These are phyloP conservation scores for Lyophyllum semitale DNA, from an alignment of 768 basidiomycete genomes.

Conservation along the genomic window DNA sequence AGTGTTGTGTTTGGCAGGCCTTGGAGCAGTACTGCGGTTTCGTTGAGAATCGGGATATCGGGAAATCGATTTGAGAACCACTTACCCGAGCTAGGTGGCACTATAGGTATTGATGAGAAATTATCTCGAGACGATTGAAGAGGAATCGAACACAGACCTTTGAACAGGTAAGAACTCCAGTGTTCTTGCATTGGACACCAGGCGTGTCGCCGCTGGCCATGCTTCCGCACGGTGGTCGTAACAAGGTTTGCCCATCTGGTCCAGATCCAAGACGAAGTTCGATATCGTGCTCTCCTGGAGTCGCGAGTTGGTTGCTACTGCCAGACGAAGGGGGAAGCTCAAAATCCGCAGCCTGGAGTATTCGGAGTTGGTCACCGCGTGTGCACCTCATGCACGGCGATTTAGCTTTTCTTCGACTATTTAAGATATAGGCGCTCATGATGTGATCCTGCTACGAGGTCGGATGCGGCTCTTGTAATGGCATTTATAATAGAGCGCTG, in stretches of 20 bases:
- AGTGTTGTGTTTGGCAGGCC: slow-evolving; percentile 31
- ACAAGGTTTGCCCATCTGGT: slow-evolving; percentile 22
- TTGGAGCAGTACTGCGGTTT: slow-evolving; percentile 33
- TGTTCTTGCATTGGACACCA: slow-evolving; percentile 7
- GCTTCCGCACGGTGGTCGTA: slow-evolving; percentile 27
- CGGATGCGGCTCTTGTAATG: too few species aligned
- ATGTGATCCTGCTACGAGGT: too few species aligned
- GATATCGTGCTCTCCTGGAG: not conserved
- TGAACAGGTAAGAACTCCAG: slow-evolving; percentile 26
- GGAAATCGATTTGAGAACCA: not conserved
- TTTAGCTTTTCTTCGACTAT: too few species aligned
- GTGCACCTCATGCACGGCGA: too few species aligned
- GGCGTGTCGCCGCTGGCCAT: not conserved
- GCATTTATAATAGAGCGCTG: too few species aligned
- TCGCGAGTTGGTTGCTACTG: not conserved
- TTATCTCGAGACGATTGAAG: not conserved
- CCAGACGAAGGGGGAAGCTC: too few species aligned
- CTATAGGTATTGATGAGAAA: not conserved
- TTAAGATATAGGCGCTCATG: too few species aligned
- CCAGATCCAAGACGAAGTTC: slow-evolving; percentile 24
- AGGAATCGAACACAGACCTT: slow-evolving; percentile 19
- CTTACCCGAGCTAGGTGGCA: slow-evolving; percentile 17
- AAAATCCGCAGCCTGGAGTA: too few species aligned
- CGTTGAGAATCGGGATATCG: not conserved
- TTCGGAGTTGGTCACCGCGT: too few species aligned